phyloP scores from a whole-genome alignment of 177 flowering plant genomes.

The Telopea speciosissima region DNA sequence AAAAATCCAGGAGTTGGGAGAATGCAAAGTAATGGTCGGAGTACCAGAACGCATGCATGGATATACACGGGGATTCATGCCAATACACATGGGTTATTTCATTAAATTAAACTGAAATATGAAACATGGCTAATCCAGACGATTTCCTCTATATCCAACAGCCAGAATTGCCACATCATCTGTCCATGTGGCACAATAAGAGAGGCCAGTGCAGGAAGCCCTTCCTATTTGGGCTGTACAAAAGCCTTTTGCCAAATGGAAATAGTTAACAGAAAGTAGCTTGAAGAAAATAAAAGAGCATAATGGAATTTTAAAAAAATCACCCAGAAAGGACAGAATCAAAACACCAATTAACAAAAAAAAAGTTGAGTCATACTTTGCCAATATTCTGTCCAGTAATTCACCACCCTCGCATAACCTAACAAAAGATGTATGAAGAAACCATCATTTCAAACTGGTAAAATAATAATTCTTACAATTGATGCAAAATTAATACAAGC shows the following conservation, averaged over 20 bases:
- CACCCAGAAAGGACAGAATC: not conserved
- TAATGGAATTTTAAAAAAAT: not conserved
- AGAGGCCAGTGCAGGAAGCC: too few species aligned
- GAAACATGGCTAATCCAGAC: too few species aligned
- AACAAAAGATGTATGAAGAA: slow-evolving; percentile 1
- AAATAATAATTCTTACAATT: not conserved
- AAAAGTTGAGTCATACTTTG: slow-evolving; percentile 58
- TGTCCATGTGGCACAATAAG: too few species aligned
- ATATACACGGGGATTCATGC: too few species aligned
- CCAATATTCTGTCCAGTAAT: slow-evolving; percentile 82
- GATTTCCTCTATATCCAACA: too few species aligned
- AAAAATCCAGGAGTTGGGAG: too few species aligned
- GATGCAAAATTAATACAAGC: not conserved
- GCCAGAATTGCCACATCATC: too few species aligned
- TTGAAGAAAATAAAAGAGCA: not conserved
- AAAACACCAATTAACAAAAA: not conserved
- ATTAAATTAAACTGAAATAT: too few species aligned
- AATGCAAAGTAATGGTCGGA: too few species aligned
- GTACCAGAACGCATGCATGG: too few species aligned
- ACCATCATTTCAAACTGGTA: not conserved
- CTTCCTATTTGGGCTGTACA: too few species aligned
- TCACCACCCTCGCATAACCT: slow-evolving; percentile 99
- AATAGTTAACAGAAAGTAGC: not conserved
- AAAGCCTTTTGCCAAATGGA: not conserved
- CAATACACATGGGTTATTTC: too few species aligned